Percentiles rank a stretch among this genome's conserved stretches.
phyloP scores from a whole-genome alignment of 148 eudicot genomes.

The Heliosperma pusillum region DNA sequence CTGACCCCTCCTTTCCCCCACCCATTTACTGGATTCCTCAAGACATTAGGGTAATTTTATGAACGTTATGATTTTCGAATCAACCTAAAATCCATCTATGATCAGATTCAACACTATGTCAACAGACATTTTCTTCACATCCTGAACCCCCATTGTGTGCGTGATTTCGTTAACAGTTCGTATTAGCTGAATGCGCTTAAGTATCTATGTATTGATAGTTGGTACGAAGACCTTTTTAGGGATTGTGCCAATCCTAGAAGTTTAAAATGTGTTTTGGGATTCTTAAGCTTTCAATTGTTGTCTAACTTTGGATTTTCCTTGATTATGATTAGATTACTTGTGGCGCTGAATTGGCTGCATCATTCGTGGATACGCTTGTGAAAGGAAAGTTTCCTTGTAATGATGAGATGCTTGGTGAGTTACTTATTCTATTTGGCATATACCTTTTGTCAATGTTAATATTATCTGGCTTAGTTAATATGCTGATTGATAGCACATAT shows the following conservation, averaged over 20 bases:
- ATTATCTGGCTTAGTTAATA: neutral
- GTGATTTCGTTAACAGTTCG: neutral
- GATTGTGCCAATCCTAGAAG: neutral
- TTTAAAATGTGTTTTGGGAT: neutral
- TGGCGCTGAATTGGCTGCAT: conserved; percentile 88
- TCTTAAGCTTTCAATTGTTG: neutral
- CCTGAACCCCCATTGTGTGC: neutral
- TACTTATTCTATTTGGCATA: conserved; percentile 16
- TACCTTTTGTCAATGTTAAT: neutral
- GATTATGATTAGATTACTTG: conserved; percentile 64
- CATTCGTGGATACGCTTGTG: conserved; percentile 74
- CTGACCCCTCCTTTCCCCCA: neutral
- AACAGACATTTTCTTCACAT: neutral
- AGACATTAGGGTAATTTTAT: neutral
- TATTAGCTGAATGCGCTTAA: neutral
- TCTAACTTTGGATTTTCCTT: neutral
- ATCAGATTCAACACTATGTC: neutral
- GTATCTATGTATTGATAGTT: neutral
- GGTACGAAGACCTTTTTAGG: neutral
- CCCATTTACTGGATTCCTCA: neutral
- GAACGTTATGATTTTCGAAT: neutral
- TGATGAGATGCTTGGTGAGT: conserved; percentile 69
- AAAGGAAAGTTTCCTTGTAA: conserved; percentile 67
- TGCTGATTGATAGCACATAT: conserved; percentile 8
- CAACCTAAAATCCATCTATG: neutral